Evolutionary conservation across 805 yeast genomes (phyloP).

Genomic region (Hanseniaspora osmophila): DNA sequence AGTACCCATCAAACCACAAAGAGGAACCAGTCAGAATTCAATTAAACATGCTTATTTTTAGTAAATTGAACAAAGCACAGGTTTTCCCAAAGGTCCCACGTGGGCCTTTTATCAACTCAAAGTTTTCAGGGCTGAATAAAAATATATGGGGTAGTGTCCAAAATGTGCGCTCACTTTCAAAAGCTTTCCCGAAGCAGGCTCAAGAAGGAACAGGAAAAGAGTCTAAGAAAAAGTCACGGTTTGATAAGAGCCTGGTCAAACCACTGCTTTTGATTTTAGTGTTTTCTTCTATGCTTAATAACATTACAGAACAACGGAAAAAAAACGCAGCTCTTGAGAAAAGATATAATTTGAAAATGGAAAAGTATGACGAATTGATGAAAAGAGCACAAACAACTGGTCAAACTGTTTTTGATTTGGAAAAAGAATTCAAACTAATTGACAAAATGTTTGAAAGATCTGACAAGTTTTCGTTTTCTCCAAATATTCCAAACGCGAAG

Average conservation of each 20-base stretch:
- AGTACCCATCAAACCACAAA: too few species aligned
- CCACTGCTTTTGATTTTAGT: constrained; percentile 29
- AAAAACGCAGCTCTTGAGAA: constrained; percentile 27
- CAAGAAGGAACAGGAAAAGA: too few species aligned
- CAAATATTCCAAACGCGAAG: constrained; percentile 6
- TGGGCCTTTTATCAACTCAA: too few species aligned
- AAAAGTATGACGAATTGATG: constrained; percentile 26
- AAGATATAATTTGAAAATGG: constrained; percentile 25
- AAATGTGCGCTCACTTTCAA: too few species aligned
- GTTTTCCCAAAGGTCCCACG: too few species aligned
- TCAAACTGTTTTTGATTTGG: constrained; percentile 24
- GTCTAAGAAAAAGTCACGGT: constrained; percentile 6
- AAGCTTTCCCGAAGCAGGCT: too few species aligned
- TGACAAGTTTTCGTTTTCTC: constrained; percentile 4
- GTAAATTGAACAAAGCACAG: too few species aligned
- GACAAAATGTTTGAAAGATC: constrained; percentile 21
- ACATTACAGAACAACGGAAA: constrained; percentile 30
- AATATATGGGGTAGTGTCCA: too few species aligned
- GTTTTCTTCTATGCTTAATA: constrained; percentile 33
- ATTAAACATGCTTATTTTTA: too few species aligned
- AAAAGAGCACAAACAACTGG: constrained; percentile 26
- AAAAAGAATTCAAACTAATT: constrained; percentile 27
- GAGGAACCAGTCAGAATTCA: too few species aligned
- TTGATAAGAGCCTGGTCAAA: constrained; percentile 25
- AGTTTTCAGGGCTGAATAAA: too few species aligned